Conservation (phyloP, 1,284 basidiomycete species). For the Cryptococcus sp. region DNA sequence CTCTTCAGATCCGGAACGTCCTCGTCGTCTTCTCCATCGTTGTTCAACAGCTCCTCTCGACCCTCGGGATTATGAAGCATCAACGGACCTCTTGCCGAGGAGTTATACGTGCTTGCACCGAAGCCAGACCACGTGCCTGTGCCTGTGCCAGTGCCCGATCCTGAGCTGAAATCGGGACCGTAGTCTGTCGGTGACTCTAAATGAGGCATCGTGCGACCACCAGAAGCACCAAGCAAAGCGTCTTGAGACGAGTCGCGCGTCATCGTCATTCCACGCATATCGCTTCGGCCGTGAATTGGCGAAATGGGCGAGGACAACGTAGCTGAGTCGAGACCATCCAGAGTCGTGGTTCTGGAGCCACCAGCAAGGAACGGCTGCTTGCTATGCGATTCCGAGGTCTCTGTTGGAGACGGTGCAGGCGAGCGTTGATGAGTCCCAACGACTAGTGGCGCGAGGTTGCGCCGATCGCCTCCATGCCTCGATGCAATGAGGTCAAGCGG, state of each 20-base stretch:
- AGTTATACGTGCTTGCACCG: neutral
- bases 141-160: slow-evolving; percentile 1
- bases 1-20: slow-evolving; percentile 41
- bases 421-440: neutral
- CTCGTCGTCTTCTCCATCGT: slow-evolving; percentile 21
- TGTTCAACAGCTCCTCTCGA: slow-evolving; percentile 4
- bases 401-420: slow-evolving; percentile 1
- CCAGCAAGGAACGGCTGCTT: slow-evolving; percentile 8
- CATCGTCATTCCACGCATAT: slow-evolving; percentile 3
- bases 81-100: slow-evolving; percentile 23
- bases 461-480: slow-evolving; percentile 1
- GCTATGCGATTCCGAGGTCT: neutral
- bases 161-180: neutral
- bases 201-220: slow-evolving; percentile 4
- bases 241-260: slow-evolving; percentile 28
- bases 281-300: slow-evolving; percentile 8
- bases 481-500: slow-evolving; percentile 28
- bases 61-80: slow-evolving; percentile 27
- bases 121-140: neutral
- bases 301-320: slow-evolving; percentile 10
- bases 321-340: slow-evolving; percentile 2
- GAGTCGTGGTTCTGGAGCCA: slow-evolving; percentile 1
- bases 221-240: slow-evolving; percentile 21
- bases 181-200: neutral
- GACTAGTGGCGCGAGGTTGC: slow-evolving; percentile 5